Base-by-base conservation (phyloP, 2,329 filamentous ascomycete genomes). In the Pseudogymnoascus sp. region DNA sequence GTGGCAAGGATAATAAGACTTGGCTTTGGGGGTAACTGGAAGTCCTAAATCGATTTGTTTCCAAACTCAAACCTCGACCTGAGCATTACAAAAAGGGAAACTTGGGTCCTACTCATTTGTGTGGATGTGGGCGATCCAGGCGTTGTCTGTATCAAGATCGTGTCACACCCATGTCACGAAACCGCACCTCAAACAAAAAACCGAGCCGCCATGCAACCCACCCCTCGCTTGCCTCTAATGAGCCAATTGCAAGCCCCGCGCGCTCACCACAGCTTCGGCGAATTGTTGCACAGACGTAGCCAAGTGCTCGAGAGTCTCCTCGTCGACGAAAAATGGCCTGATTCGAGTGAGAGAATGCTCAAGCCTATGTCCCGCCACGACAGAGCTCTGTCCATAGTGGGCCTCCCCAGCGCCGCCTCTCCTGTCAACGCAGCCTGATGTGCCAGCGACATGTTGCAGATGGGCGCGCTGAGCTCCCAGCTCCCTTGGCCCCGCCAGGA, bases 151-250 rank as follows among this genome's bases (percentile, higher is more conserved):
- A 33, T 56, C 50, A 56, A 33, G 29, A 56, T 56, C 29, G 50
- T 56, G 16, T 56, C 50, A 56, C 50, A 56, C 50, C 50, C 50
- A 56, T 56, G 50, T 56, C 29, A 33, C 50, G 50, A 56, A 56
- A 56, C 50, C 29, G n/a, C 29, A 31, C 50, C 50, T 56, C 50
- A 35, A 56, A 56, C 50, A 56, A 21, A 31, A 13, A n/a, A 10
- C 26, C 50, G n/a, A 16, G 50, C 50, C 50, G 16, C 50, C 29
- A 33, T 35, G 50, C 29, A 19, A 56, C n/a, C 29, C 29, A 19
- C 29, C 29, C 50, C 42, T 56, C 50, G 50, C 50, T 56, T 56
- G 50, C 21, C 50, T 26, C n/a, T 11, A 19, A 56, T 14, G 5
- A 2, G 1, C 50, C 50, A 56, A 56, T 56, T 8, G 29, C 33